Base-by-base conservation (phyloP, 768 basidiomycete genomes). In the Boletus eberwhitei region DNA sequence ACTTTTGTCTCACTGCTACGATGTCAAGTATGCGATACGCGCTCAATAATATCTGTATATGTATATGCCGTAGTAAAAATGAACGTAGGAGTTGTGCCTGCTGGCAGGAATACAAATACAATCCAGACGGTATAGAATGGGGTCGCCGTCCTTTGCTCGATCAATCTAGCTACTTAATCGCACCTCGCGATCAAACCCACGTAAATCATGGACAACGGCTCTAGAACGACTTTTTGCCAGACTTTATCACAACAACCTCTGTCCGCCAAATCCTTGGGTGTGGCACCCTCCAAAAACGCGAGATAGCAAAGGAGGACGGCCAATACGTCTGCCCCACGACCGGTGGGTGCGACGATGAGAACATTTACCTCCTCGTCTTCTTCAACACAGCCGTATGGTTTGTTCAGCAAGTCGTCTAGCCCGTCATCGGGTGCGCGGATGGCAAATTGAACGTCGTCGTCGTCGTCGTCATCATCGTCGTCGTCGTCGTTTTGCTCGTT, bases 291-390 rank as follows among this genome's bases (percentile, higher is more conserved):
- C n/a, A 63, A 34, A 42, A 54, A 63, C 14, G 48, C 37, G 38
- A 60, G 58, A 36, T 53, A 64, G 45, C 48, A 57, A 40, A 60
- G 36, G 16, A 57, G 38, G 37, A 63, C 11, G n/a, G 55, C 43
- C 19, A 57, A 12, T 0, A 64, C 55, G 24, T 64, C 59, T 2
- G 46, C 51, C 41, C 40, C 58, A 4, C 61, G 35, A 19, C 16
- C 5, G 13, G 38, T 37, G 8, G 60, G 61, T 8, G 61, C 52
- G 37, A 60, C 53, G 24, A 62, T 46, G 35, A 63, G 53, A 13
- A 41, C 49, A 35, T 59, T 38, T 2, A 47, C 41, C 22, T 42
- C 22, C 5, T 34, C 44, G 2, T 48, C 38, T 31, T 59, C 22
- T 32, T 37, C 29, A 14, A 19, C 14, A 0, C 12, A 19, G 8